Evolutionary conservation across 2,329 filamentous ascomycete species (phyloP), one percentile per base, ranked within the genome.

Genomic region (Tolypocladium pustulatum): DNA sequence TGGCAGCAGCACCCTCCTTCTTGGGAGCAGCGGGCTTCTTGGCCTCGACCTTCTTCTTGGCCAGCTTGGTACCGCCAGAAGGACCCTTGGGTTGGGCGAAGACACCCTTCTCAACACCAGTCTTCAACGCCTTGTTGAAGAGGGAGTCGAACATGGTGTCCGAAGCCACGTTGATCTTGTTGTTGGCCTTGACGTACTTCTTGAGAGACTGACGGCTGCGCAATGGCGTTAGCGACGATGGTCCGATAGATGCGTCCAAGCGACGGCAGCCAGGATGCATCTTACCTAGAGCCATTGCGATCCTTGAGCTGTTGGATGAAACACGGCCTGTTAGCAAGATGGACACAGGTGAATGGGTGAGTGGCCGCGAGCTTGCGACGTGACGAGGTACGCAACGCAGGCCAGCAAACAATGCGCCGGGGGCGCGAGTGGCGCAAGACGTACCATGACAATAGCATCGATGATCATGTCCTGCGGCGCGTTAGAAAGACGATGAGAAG

Each of bases 51-150:
- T 80, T 74, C 80, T 91, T 91, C 86, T 93, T 93, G 61, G 88
- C 88, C 61, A 96, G 87, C 87, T 96, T 96, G 76, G 94, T 91
- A 65, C 90, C 89, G 61, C 91, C 91, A 63, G 91, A 96, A 61
- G 90, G 82, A 68, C 91, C 91, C 85, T 96, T 96, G 70, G 91
- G 92, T 74, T 93, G 91, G 70, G 86, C 82, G 72, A 96, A 96
- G 68, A 89, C 82, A 63, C 89, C 90, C 81, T 88, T 91, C 69
- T 95, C 90, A 67, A 92, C 91, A 73, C 91, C 91, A 61, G 80
- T 77, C 76, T 88, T 85, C 71, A 95, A 81, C 57, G 90, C 90
- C 75, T 88, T 88, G 85, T 94, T 94, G 84, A 95, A 91, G 68
- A 91, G 87, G 62, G 81, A 82, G 70, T 81, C 82, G 75, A 85